Evolutionary conservation across 495 filamentous ascomycete genomes (phyloP), one percentile per base, ranked within the genome.

Genomic region (Pseudoneurospora amorphoporcata): DNA sequence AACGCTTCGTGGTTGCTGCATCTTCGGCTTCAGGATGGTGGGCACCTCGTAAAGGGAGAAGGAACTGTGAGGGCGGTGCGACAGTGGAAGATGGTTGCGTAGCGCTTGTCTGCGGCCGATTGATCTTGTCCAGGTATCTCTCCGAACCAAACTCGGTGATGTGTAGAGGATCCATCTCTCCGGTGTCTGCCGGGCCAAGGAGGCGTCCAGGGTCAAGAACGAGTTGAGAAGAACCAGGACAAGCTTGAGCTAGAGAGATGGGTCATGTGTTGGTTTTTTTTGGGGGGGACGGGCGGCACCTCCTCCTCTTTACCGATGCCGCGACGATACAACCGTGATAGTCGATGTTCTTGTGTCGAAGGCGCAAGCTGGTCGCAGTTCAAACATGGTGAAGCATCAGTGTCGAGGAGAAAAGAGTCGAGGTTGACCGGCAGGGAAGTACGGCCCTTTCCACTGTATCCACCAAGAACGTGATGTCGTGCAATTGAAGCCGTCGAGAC

Each of bases 61-160:
- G 82, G 70, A 85, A 86, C 43, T 72, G 79, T 4, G 81, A 81
- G 40, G 77, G 73, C 17, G 70, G 47, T 6, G 43, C 68, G 58
- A 71, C 35, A 39, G 35, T 43, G 16, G 72, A 71, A 40, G 70
- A 7, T 17, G 75, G 69, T 47, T 82, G 81, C 19, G 77, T 72
- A 42, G 71, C 76, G 38, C 77, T 79, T 70, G 79, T 70, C 32
- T 75, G 81, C 17, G 80, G 76, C 72, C 83, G 80, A 39, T 77
- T 78, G 69, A 88, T 77, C 76, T 88, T 88, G 19, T 83, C 81
- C 69, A 87, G 82, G 72, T 85, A 88, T 74, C 84, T 85, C 77
- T 83, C 81, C 68, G 87, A 88, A 69, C 86, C 87, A 81, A 88
- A 88, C 73, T 88, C 87, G 65, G 85, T 87, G 58, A 86, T 79